These are phyloP conservation scores for Platanus orientalis DNA, from an alignment of 164 flowering plant species.

Conservation along the genomic window DNA sequence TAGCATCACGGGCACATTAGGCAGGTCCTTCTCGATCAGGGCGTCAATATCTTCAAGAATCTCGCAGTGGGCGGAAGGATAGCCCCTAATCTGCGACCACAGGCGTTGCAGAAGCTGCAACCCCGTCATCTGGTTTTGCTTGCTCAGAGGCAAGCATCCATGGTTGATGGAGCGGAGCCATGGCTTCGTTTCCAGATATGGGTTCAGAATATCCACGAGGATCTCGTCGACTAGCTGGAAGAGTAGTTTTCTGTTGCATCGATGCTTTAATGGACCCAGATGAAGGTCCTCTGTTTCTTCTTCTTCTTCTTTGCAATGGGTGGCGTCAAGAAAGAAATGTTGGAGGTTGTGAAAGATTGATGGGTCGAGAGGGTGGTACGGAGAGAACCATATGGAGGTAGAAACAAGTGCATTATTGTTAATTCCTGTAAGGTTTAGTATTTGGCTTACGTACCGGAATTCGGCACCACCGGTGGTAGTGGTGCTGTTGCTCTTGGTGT, in stretches of 20 bases:
- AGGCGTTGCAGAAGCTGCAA: constrained; percentile 25
- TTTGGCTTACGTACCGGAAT: constrained; percentile 42
- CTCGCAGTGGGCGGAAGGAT: constrained; percentile 39
- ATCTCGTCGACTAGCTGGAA: constrained; percentile 47
- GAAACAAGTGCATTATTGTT: constrained; percentile 26
- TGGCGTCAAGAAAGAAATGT: constrained; percentile 5
- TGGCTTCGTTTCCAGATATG: constrained; percentile 20
- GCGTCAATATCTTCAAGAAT: constrained; percentile 55
- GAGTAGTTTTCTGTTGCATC: constrained; percentile 40
- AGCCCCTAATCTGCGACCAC: constrained; percentile 26
- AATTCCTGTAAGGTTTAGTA: constrained; percentile 47
- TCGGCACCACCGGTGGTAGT: constrained; percentile 16
- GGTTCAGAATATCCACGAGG: constrained; percentile 28
- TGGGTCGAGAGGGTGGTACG: constrained; percentile 62
- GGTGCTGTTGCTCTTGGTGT: constrained; percentile 8
- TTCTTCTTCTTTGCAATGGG: not conserved
- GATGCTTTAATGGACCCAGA: constrained; percentile 4
- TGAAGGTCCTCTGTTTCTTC: not conserved
- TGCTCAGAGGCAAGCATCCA: too few species aligned
- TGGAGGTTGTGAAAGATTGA: constrained; percentile 52
- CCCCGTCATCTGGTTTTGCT: constrained; percentile 15
- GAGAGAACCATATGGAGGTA: constrained; percentile 43
- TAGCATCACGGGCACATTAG: not conserved
- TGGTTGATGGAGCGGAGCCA: constrained; percentile 4
- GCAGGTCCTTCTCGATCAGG: constrained; percentile 39